Conservation (phyloP, 1,284 basidiomycete species). For the Pascua sp. region DNA sequence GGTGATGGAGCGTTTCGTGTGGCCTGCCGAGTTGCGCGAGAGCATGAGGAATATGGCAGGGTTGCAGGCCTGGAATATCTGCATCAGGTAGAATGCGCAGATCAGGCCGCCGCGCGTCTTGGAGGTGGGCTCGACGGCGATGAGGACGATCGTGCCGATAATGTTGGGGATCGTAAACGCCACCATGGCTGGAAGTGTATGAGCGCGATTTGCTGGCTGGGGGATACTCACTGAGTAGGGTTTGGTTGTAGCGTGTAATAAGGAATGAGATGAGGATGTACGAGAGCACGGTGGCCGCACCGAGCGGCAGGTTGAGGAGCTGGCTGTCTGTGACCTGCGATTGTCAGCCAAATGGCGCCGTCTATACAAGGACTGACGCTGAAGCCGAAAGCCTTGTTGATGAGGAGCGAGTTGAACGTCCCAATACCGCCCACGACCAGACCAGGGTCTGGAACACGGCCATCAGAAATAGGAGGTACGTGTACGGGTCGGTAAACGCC, state of each 20-base stretch:
- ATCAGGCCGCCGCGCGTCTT: constrained; percentile 12
- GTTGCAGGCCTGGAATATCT: constrained; percentile 7
- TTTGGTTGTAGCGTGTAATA: background rate
- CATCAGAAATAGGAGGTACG: constrained; percentile 28
- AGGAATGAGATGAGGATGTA: constrained; percentile 15
- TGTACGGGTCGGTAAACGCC: constrained; percentile 27
- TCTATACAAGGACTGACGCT: no score
- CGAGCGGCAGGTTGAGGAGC: constrained; percentile 23
- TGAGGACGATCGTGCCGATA: constrained; percentile 12
- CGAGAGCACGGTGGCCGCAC: constrained; percentile 9
- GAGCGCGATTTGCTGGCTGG: background rate
- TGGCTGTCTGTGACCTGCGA: constrained; percentile 16
- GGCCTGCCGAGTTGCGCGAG: constrained; percentile 19
- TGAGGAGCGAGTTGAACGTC: constrained; percentile 23
- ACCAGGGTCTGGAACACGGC: constrained; percentile 27
- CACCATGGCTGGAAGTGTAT: constrained; percentile 5
- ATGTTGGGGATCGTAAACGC: constrained; percentile 12
- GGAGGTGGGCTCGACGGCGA: constrained; percentile 12
- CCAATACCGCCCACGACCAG: constrained; percentile 31
- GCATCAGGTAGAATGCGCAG: constrained; percentile 16
- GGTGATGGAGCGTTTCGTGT: constrained; percentile 15
- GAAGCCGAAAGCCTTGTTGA: constrained; percentile 26
- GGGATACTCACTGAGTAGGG: background rate
- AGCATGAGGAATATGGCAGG: constrained; percentile 16
- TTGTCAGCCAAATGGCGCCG: no score